phyloP scores from a whole-genome alignment of 2,329 filamentous ascomycete genomes.

The Dactylellina haptotyla region DNA sequence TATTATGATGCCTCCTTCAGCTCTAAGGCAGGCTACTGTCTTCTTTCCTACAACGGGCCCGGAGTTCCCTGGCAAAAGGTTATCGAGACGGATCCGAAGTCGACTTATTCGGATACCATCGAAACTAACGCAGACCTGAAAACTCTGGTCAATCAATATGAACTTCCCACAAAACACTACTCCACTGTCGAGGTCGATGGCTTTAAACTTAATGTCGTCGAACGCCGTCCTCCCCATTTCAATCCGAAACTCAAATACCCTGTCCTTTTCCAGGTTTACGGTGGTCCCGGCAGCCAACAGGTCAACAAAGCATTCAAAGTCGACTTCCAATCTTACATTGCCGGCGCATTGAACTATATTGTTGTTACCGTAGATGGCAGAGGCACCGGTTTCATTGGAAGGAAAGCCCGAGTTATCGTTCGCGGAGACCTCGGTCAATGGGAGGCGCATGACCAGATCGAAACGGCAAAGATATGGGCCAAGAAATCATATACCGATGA shows the following conservation, averaged over 20 bases:
- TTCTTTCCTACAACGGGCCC: slow-evolving; percentile 86
- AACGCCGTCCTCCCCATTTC: slow-evolving; percentile 90
- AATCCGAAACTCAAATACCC: slow-evolving; percentile 85
- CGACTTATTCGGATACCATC: slow-evolving; percentile 72
- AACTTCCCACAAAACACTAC: slow-evolving; percentile 84
- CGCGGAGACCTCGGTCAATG: slow-evolving; percentile 84
- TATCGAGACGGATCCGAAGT: slow-evolving; percentile 74
- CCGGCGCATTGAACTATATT: slow-evolving; percentile 85
- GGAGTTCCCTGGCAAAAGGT: slow-evolving; percentile 91
- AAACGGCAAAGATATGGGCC: slow-evolving; percentile 84
- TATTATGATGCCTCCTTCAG: slow-evolving; percentile 90
- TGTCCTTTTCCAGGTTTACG: slow-evolving; percentile 94
- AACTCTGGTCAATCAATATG: slow-evolving; percentile 76
- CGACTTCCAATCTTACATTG: slow-evolving; percentile 90
- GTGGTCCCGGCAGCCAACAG: slow-evolving; percentile 89
- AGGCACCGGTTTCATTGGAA: slow-evolving; percentile 89
- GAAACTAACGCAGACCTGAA: slow-evolving; percentile 80
- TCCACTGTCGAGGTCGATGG: slow-evolving; percentile 85
- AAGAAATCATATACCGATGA: slow-evolving; percentile 83
- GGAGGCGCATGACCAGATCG: slow-evolving; percentile 91
- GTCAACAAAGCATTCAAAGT: slow-evolving; percentile 83
- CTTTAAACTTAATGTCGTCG: slow-evolving; percentile 76
- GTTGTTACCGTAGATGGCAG: slow-evolving; percentile 94
- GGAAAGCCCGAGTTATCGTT: slow-evolving; percentile 81
- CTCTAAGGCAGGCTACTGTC: slow-evolving; percentile 78